These are phyloP conservation scores for Candida glucosophila DNA, from an alignment of 1,139 yeast genomes.

Conservation along the genomic window DNA sequence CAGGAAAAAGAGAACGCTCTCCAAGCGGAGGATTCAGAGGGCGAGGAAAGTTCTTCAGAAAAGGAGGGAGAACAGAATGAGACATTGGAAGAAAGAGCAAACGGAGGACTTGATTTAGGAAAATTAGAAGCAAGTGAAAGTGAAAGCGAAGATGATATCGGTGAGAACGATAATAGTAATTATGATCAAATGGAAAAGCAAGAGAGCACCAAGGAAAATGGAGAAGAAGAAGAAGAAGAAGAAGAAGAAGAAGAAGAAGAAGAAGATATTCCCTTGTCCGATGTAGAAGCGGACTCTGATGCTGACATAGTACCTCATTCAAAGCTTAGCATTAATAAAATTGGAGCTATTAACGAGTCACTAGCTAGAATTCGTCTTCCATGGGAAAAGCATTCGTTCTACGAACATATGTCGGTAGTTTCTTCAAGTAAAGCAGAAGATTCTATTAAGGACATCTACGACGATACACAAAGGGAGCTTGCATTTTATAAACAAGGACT, in stretches of 20 bases:
- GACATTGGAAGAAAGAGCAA: constrained; percentile 14
- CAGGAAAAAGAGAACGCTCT: constrained; percentile 13
- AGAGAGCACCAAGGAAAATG: constrained; percentile 33
- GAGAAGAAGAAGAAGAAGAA: constrained; percentile 36
- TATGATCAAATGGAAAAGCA: constrained; percentile 38
- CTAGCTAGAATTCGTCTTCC: constrained; percentile 63
- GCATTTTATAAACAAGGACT: constrained; percentile 87
- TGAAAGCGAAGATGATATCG: constrained; percentile 29
- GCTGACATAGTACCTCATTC: constrained; percentile 88
- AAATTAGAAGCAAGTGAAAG: constrained; percentile 48
- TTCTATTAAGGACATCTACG: constrained; percentile 80
- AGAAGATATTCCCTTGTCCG: constrained; percentile 68
- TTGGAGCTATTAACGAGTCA: constrained; percentile 60
- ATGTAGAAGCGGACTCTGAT: constrained; percentile 75
- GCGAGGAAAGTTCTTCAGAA: constrained; percentile 17
- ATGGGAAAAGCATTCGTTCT: constrained; percentile 64
- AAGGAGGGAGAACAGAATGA: constrained; percentile 23
- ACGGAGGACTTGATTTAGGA: constrained; percentile 39
- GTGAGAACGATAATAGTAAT: constrained; percentile 29
- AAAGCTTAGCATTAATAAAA: constrained; percentile 71
- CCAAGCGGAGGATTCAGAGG: constrained; percentile 15
- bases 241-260: constrained; percentile 35
- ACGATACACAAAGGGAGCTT: constrained; percentile 74
- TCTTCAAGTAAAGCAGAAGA: constrained; percentile 52
- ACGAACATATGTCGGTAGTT: constrained; percentile 73